Conservation (phyloP, 129 eudicot species). For the Sambucus nigra region DNA sequence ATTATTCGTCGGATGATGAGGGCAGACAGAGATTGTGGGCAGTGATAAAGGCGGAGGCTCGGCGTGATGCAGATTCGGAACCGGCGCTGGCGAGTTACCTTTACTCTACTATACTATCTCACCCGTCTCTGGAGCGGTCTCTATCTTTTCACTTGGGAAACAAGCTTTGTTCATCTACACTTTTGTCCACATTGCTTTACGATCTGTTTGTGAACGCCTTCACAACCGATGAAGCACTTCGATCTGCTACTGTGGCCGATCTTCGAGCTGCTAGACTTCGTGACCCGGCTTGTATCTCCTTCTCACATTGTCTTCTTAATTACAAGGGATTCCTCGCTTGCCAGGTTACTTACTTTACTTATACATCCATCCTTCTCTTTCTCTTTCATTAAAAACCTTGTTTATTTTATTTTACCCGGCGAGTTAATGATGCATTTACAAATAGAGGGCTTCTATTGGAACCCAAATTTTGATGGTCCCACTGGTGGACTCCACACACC, state of each 20-base stretch:
- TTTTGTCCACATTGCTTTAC: slow-evolving; percentile 65
- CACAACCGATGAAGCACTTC: slow-evolving; percentile 39
- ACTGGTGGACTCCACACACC: too few species aligned
- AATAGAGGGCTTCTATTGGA: too few species aligned
- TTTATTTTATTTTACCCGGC: too few species aligned
- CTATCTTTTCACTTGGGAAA: slow-evolving; percentile 68
- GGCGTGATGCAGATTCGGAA: slow-evolving; percentile 73
- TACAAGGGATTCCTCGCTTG: slow-evolving; percentile 91
- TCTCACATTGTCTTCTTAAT: slow-evolving; percentile 76
- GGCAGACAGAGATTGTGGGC: slow-evolving; percentile 73
- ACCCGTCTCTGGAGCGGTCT: slow-evolving; percentile 62
- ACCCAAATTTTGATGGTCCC: too few species aligned
- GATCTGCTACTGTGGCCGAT: slow-evolving; percentile 72
- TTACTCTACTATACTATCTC: slow-evolving; percentile 70
- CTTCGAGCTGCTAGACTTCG: slow-evolving; percentile 66
- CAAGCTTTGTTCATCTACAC: slow-evolving; percentile 85
- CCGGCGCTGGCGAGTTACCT: slow-evolving; percentile 82
- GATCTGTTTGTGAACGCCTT: slow-evolving; percentile 70
- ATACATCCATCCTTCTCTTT: too few species aligned
- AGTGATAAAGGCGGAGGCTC: slow-evolving; percentile 67
- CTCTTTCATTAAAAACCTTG: too few species aligned
- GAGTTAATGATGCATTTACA: too few species aligned
- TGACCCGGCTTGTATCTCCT: slow-evolving; percentile 82
- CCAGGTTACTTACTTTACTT: too few species aligned
- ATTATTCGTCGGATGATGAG: slow-evolving; percentile 32